Conservation (phyloP, 441 rosid genomes). For the Biscutella laevigata region DNA sequence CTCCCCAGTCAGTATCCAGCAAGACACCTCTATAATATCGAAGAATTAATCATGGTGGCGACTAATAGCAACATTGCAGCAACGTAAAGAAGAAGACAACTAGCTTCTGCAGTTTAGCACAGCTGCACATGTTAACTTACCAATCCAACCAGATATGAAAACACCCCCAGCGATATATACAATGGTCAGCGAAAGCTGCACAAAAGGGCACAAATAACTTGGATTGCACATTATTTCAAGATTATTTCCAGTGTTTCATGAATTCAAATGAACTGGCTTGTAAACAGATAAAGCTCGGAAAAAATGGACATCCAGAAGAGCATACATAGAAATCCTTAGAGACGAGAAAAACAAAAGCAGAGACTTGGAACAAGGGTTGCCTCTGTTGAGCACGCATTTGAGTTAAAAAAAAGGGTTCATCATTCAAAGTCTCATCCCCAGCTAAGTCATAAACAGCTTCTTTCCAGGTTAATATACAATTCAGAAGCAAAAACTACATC, state of each 20-base stretch:
- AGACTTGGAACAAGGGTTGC: slow-evolving; percentile 1
- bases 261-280: not conserved
- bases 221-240: not conserved
- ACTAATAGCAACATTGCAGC: slow-evolving; percentile 9
- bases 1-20: slow-evolving; percentile 99
- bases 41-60: slow-evolving; percentile 1
- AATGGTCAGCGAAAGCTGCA: slow-evolving; percentile 77
- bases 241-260: not conserved
- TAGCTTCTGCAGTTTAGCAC: not conserved
- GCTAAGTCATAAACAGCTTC: not conserved
- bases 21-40: slow-evolving; percentile 62
- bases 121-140: slow-evolving; percentile 51
- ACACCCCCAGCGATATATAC: slow-evolving; percentile 83
- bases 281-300: not conserved
- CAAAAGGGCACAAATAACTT: slow-evolving; percentile 13
- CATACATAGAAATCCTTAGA: not conserved
- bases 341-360: not conserved
- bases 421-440: not conserved
- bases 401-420: not conserved
- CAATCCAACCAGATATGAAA: slow-evolving; percentile 93
- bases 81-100: slow-evolving; percentile 5
- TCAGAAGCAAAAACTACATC: not conserved
- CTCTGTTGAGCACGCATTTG: slow-evolving; percentile 8
- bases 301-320: slow-evolving; percentile 4
- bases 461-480: not conserved